These are phyloP conservation scores for Trichoderma harzianum DNA, from an alignment of 2,329 filamentous ascomycete species.

Conservation along the genomic window DNA sequence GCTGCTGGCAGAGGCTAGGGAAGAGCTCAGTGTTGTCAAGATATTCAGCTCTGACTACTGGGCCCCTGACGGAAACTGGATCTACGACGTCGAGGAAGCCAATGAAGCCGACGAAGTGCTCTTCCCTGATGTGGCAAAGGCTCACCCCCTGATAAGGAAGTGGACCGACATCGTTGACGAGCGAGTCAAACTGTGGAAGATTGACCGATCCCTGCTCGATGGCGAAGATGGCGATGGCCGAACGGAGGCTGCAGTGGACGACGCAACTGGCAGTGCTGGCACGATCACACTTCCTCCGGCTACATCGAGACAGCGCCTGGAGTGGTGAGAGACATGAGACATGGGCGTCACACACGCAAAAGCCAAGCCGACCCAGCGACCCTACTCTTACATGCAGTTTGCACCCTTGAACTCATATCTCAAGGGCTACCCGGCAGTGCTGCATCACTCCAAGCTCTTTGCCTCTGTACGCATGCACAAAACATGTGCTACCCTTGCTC, in stretches of 20 bases:
- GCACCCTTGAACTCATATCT: neutral
- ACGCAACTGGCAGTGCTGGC: neutral
- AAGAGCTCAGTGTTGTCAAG: slow-evolving; percentile 57
- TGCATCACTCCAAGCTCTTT: neutral
- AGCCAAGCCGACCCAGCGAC: neutral
- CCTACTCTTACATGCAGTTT: neutral
- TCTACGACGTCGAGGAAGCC: slow-evolving; percentile 49
- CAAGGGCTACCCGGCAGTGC: neutral
- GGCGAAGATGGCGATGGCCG: slow-evolving; percentile 26
- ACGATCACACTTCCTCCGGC: slow-evolving; percentile 4
- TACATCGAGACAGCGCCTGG: slow-evolving; percentile 34
- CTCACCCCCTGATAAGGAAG: slow-evolving; percentile 63
- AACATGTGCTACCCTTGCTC: neutral
- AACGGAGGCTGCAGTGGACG: neutral
- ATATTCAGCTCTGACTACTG: slow-evolving; percentile 68
- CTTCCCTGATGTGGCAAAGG: slow-evolving; percentile 60
- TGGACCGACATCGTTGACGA: slow-evolving; percentile 49
- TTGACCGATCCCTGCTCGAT: slow-evolving; percentile 33
- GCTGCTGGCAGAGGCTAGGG: slow-evolving; percentile 48
- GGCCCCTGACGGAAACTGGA: slow-evolving; percentile 68
- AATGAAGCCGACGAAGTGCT: slow-evolving; percentile 43
- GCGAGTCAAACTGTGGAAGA: slow-evolving; percentile 34
- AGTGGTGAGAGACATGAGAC: slow-evolving; percentile 33
- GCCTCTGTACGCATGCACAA: neutral
- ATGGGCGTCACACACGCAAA: neutral